Conservation (phyloP, 805 yeast species). For the Candida broadrunensis region DNA sequence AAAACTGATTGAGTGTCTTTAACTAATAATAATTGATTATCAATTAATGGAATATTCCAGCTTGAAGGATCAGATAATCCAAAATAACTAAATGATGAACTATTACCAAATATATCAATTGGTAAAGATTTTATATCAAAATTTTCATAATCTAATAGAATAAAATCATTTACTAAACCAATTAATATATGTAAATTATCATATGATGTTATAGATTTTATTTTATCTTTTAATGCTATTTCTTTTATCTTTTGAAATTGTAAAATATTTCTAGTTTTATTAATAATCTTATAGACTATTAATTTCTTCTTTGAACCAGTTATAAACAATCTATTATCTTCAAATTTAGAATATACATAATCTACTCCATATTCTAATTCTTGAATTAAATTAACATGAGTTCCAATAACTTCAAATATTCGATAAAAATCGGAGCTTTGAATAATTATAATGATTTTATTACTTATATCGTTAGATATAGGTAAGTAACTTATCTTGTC, state of each 20-base stretch:
- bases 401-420: constrained; percentile 29
- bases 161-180: constrained; percentile 24
- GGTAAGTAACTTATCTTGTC: constrained; percentile 9
- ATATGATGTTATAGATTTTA: constrained; percentile 16
- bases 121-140: constrained; percentile 14
- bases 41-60: constrained; percentile 15
- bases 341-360: constrained; percentile 14
- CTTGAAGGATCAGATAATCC: constrained; percentile 30
- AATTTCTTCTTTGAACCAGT: constrained; percentile 29
- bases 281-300: constrained; percentile 21
- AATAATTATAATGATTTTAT: constrained; percentile 15
- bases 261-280: constrained; percentile 27
- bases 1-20: constrained; percentile 28
- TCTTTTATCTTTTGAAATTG: constrained; percentile 24
- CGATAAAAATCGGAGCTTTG: constrained; percentile 20
- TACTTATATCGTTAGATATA: background rate
- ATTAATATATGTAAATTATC: constrained; percentile 13
- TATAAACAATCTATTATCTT: constrained; percentile 19
- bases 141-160: constrained; percentile 19
- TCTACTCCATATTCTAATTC: constrained; percentile 22
- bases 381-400: constrained; percentile 29
- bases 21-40: constrained; percentile 20
- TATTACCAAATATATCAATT: constrained; percentile 17
- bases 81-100: constrained; percentile 36
- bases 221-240: constrained; percentile 26